Evolutionary conservation across 306 rosid species (phyloP).

Genomic region (Delonix regia): DNA sequence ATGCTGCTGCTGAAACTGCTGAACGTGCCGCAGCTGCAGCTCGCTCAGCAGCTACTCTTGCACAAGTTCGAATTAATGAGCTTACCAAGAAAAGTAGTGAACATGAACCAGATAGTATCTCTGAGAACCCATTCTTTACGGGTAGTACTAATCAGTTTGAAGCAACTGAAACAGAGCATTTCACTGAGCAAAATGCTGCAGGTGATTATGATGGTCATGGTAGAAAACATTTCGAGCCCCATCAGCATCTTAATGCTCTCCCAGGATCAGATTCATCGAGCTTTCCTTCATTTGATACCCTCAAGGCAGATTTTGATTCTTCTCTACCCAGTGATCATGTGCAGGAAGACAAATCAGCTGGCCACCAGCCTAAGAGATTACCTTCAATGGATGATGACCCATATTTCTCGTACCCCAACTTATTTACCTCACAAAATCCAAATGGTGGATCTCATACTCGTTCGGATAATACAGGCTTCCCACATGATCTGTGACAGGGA

Average conservation of each 20-base stretch:
- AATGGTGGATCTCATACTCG: constrained; percentile 56
- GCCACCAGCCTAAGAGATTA: constrained; percentile 74
- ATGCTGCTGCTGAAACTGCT: constrained; percentile 90
- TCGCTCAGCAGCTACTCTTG: constrained; percentile 90
- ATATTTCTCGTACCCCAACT: constrained; percentile 81
- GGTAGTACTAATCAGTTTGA: constrained; percentile 39
- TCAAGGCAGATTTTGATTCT: constrained; percentile 53
- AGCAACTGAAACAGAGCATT: constrained; percentile 40
- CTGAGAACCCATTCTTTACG: constrained; percentile 68
- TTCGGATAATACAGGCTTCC: constrained; percentile 52
- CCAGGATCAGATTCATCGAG: constrained; percentile 46
- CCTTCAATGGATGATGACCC: constrained; percentile 86
- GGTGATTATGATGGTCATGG: constrained; percentile 33
- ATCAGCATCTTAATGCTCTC: constrained; percentile 40
- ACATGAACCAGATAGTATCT: constrained; percentile 40
- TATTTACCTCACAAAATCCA: constrained; percentile 70
- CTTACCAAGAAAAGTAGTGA: constrained; percentile 69
- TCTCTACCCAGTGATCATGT: constrained; percentile 43
- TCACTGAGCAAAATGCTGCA: constrained; percentile 31
- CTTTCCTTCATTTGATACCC: constrained; percentile 46
- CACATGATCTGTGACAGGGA: constrained; percentile 45
- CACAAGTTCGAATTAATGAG: constrained; percentile 77
- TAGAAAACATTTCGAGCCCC: constrained; percentile 37
- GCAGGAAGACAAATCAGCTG: constrained; percentile 35
- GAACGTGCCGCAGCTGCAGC: constrained; percentile 98